Conservation (phyloP, 2,329 filamentous ascomycete genomes). For the Aspergillus versicolor region DNA sequence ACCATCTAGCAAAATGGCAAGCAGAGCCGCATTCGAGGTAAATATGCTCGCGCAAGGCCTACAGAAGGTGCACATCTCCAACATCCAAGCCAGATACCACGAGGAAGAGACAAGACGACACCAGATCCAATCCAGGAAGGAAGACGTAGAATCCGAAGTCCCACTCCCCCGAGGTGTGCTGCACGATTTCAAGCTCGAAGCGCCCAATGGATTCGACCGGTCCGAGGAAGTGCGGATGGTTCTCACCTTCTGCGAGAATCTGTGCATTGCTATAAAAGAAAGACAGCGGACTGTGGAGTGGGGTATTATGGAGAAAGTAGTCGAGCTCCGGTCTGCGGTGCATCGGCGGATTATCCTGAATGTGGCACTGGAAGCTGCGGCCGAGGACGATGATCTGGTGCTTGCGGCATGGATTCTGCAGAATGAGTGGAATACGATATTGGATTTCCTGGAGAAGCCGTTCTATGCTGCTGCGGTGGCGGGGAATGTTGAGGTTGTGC, state of each 20-base stretch:
- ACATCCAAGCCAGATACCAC: neutral
- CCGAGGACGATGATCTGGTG: neutral
- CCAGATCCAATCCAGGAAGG: neutral
- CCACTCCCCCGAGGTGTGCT: neutral
- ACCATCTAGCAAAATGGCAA: too few relatives aligned
- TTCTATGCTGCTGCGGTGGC: neutral
- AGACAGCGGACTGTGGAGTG: neutral
- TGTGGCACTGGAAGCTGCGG: neutral
- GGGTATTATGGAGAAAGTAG: neutral
- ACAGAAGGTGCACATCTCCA: neutral
- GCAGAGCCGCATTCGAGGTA: too few relatives aligned
- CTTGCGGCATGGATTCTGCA: neutral
- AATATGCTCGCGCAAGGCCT: too few relatives aligned
- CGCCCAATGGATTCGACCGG: neutral
- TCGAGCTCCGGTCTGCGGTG: neutral
- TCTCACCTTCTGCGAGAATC: neutral
- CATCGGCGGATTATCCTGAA: neutral
- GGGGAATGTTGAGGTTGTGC: neutral
- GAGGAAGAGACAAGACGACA: neutral
- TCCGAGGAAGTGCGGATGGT: neutral
- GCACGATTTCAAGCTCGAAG: neutral
- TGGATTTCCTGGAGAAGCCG: neutral
- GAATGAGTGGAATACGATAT: neutral
- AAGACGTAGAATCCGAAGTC: neutral
- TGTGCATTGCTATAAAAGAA: neutral